Percentiles rank a stretch among this genome's conserved stretches.
Evolutionary conservation across 768 basidiomycete species (phyloP).

Genomic region (Pleurotus salmoneostramineus): DNA sequence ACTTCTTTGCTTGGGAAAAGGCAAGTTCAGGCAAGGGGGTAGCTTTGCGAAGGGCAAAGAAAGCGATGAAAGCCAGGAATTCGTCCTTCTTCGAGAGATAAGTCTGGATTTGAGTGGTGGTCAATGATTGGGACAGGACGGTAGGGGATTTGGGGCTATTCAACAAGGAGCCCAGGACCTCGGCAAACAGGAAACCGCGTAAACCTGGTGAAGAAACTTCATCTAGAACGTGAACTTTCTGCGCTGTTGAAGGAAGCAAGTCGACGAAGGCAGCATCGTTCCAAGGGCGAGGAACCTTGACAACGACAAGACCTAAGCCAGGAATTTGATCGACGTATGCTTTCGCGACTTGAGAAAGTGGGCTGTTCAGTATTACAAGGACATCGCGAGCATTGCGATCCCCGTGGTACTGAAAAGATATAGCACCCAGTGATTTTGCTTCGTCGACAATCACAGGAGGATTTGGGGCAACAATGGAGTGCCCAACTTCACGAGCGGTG

Average conservation of each 20-base stretch:
- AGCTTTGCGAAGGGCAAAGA: slow-evolving; percentile 10
- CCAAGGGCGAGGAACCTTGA: slow-evolving; percentile 87
- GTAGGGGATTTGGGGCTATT: slow-evolving; percentile 25
- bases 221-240: slow-evolving; percentile 68
- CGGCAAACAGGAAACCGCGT: slow-evolving; percentile 66
- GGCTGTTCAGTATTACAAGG: slow-evolving; percentile 72
- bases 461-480: slow-evolving; percentile 28
- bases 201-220: slow-evolving; percentile 64
- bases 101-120: slow-evolving; percentile 50
- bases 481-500: slow-evolving; percentile 71
- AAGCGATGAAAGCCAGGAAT: slow-evolving; percentile 38
- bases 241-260: slow-evolving; percentile 56
- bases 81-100: slow-evolving; percentile 40
- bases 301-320: slow-evolving; percentile 63
- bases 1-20: slow-evolving; percentile 39
- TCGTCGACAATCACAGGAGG: slow-evolving; percentile 29
- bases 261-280: slow-evolving; percentile 56
- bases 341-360: slow-evolving; percentile 63
- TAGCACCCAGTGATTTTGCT: slow-evolving; percentile 34
- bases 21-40: slow-evolving; percentile 16
- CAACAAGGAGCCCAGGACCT: slow-evolving; percentile 63
- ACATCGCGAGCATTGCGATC: slow-evolving; percentile 58
- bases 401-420: slow-evolving; percentile 72
- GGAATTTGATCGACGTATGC: slow-evolving; percentile 37
- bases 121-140: slow-evolving; percentile 55